phyloP scores from a whole-genome alignment of 202 grass and related monocot species.

The Cymbopogon flexuosus region DNA sequence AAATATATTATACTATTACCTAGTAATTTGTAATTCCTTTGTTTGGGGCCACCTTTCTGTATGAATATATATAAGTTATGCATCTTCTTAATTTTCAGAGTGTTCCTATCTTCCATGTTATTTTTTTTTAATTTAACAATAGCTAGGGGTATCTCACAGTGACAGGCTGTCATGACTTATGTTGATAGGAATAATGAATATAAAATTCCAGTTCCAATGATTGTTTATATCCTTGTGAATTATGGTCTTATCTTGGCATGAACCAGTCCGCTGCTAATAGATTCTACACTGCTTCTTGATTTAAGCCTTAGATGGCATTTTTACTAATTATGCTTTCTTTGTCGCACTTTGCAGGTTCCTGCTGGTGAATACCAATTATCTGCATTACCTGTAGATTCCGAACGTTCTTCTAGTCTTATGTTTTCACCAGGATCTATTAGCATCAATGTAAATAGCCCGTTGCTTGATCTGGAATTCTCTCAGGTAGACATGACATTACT shows the following conservation, averaged over 20 bases:
- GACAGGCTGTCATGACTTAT: neutral
- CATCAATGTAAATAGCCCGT: slow-evolving; percentile 69
- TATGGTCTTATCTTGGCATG: slow-evolving; percentile 10
- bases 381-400: slow-evolving; percentile 67
- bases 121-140: slow-evolving; percentile 6
- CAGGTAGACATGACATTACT: slow-evolving; percentile 51
- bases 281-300: slow-evolving; percentile 12
- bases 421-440: slow-evolving; percentile 77
- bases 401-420: slow-evolving; percentile 56
- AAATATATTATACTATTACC: neutral
- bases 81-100: neutral
- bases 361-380: slow-evolving; percentile 72
- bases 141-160: neutral
- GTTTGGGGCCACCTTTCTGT: neutral
- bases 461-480: slow-evolving; percentile 79
- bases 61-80: neutral
- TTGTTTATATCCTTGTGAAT: slow-evolving; percentile 30
- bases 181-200: neutral
- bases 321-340: slow-evolving; percentile 14
- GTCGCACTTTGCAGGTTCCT: slow-evolving; percentile 57
- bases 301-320: neutral
- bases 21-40: slow-evolving; percentile 7
- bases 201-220: neutral
- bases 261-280: neutral
- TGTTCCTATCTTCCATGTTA: slow-evolving; percentile 18